Conservation (phyloP, 2,329 filamentous ascomycete species). For the Pleurostoma richardsiae region DNA sequence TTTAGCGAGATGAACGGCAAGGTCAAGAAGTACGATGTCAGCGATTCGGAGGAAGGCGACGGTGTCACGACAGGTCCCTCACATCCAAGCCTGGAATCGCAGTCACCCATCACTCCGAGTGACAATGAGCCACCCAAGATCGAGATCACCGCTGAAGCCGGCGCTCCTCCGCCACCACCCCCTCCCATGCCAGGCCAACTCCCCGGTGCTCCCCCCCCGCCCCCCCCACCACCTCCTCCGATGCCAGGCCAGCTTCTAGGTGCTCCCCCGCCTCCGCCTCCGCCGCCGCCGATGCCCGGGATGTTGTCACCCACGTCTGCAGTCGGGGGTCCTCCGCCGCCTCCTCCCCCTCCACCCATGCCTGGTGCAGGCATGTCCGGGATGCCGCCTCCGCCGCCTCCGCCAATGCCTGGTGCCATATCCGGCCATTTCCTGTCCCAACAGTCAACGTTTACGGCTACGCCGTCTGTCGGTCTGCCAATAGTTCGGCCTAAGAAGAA, state of each 20-base stretch:
- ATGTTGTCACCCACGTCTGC: slow-evolving; percentile 7
- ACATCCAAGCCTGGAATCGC: slow-evolving; percentile 68
- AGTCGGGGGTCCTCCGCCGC: slow-evolving; percentile 22
- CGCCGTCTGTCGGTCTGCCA: slow-evolving; percentile 63
- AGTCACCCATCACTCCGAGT: slow-evolving; percentile 61
- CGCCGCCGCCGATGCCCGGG: slow-evolving; percentile 33
- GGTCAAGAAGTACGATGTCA: slow-evolving; percentile 67
- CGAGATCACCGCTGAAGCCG: slow-evolving; percentile 43
- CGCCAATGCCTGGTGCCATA: slow-evolving; percentile 62
- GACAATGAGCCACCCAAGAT: slow-evolving; percentile 58
- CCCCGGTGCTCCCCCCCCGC: slow-evolving; percentile 34
- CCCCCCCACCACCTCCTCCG: slow-evolving; percentile 38
- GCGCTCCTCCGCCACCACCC: slow-evolving; percentile 26
- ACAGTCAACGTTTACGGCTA: slow-evolving; percentile 47
- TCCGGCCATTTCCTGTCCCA: slow-evolving; percentile 74
- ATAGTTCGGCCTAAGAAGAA: slow-evolving; percentile 96
- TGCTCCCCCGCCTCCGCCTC: slow-evolving; percentile 42
- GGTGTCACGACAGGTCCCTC: slow-evolving; percentile 69
- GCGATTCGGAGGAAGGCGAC: slow-evolving; percentile 66
- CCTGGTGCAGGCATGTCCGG: slow-evolving; percentile 32
- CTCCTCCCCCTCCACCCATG: slow-evolving; percentile 35
- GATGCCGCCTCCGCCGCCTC: slow-evolving; percentile 49
- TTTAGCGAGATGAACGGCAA: slow-evolving; percentile 69
- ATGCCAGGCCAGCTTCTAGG: slow-evolving; percentile 37
- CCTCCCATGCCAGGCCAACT: slow-evolving; percentile 23